phyloP scores from a whole-genome alignment of 495 filamentous ascomycete genomes.

The Penicillium dipodomyicola region DNA sequence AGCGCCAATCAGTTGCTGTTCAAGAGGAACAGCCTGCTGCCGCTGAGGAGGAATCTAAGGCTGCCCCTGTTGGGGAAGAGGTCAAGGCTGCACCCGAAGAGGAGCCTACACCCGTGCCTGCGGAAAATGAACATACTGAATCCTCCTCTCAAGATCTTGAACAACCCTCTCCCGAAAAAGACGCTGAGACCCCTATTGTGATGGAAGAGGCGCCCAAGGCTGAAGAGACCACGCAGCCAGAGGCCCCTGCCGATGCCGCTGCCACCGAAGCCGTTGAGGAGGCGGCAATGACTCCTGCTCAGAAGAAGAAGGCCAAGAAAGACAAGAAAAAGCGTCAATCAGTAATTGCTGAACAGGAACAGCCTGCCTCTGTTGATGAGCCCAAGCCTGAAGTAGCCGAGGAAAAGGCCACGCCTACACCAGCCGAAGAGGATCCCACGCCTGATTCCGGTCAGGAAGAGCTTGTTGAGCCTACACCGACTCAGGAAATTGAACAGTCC shows the following conservation, averaged over 20 bases:
- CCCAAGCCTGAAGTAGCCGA: neutral
- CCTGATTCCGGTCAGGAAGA: neutral
- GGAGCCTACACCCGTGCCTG: neutral
- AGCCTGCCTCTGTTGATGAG: neutral
- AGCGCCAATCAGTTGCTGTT: conserved; percentile 12
- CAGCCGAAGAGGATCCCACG: neutral
- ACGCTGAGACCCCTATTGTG: neutral
- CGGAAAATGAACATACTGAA: no score
- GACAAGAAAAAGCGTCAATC: conserved; percentile 21
- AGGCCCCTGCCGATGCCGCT: neutral
- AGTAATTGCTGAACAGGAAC: conserved; percentile 3
- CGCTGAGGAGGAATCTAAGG: neutral
- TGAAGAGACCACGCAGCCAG: neutral
- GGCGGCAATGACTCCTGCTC: conserved; percentile 7
- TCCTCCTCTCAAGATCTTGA: neutral
- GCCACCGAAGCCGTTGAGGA: neutral
- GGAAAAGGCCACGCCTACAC: neutral
- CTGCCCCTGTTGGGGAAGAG: neutral
- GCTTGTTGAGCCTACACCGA: neutral
- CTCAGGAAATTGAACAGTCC: neutral
- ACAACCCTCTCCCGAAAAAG: neutral
- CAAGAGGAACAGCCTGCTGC: neutral
- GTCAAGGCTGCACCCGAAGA: neutral
- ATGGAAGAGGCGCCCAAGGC: neutral
- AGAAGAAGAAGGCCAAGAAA: conserved; percentile 12